Base-by-base conservation (phyloP, 2,329 filamentous ascomycete genomes). In the Cordyceps farinosa region DNA sequence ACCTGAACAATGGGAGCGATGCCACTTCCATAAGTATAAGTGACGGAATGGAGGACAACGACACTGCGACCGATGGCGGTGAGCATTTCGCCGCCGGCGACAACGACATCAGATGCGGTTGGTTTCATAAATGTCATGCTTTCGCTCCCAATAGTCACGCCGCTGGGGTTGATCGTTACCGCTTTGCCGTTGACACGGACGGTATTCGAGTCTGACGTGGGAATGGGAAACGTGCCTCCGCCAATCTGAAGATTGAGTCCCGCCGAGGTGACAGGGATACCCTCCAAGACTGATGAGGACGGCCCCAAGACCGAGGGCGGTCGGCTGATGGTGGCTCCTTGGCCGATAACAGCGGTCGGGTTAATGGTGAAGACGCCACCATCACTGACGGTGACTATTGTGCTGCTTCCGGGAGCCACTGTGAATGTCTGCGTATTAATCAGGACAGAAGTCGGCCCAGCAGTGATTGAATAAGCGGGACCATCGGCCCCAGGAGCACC, bases 11-110 rank as follows among this genome's bases (percentile, higher is more conserved):
- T 70, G 1, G 68, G 70, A 3, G 75, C 65, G 3, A 72, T 70
- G 34, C 67, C 69, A 0, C 73, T 69, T 1, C 78, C 78, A 65
- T 84, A 84, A 1, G 78, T 81, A 57, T 82, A 71, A 7, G 79
- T 81, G 3, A 74, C 77, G 5, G 75, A 77, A 55, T 75, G 73
- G 29, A 82, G 69, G 15, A 82, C 72, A 8, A 79, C 73, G 17
- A 77, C 69, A 13, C 75, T 77, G 15, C 70, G 68, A 17, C 80
- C 80, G 32, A 78, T 72, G 11, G 73, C 78, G 1, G 79, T 82
- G 34, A 81, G 70, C 64, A 82, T 73, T 63, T 82, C 75, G 22
- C 81, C 82, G 48, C 82, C 82, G 10, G 77, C 72, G 5, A 84
- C 76, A 7, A 82, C 70, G 1, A 81, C 72, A 55, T 81, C 77